Percentiles rank a stretch among this genome's conserved stretches.
These are phyloP conservation scores for Hypoxylon sp. DNA, from an alignment of 2,329 filamentous ascomycete genomes.

Conservation along the genomic window DNA sequence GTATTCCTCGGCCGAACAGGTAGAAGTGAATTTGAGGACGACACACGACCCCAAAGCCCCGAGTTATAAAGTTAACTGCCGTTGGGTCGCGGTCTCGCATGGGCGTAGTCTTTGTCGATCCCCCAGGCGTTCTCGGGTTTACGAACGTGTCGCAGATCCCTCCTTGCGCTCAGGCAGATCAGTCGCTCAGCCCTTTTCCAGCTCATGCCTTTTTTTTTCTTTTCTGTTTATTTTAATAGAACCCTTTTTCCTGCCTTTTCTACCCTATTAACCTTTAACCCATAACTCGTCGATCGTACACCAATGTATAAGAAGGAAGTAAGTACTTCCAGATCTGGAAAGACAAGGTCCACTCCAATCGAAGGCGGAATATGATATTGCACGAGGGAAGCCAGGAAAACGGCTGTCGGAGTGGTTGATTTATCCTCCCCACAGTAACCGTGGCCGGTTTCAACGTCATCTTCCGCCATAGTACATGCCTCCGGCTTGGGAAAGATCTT, in stretches of 20 bases:
- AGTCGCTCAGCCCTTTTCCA: conserved; percentile 24
- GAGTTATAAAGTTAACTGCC: conserved; percentile 4
- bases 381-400: not conserved
- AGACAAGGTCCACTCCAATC: not conserved
- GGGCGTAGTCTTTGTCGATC: conserved; percentile 36
- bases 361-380: conserved; percentile 2
- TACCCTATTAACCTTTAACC: conserved; percentile 17
- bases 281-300: conserved; percentile 20
- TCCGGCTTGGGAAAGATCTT: conserved; percentile 47
- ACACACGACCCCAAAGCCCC: conserved; percentile 3
- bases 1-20: conserved; percentile 2
- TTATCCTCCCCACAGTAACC: conserved; percentile 5
- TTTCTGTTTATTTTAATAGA: conserved; percentile 5
- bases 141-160: conserved; percentile 32
- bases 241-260: conserved; percentile 9
- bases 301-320: conserved; percentile 8
- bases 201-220: conserved; percentile 5
- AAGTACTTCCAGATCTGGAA: not conserved
- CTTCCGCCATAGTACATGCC: conserved; percentile 56
- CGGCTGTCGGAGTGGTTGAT: conserved; percentile 8
- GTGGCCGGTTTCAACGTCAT: conserved; percentile 32
- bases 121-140: conserved; percentile 29
- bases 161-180: conserved; percentile 23
- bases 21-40: not conserved
- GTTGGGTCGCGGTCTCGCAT: conserved; percentile 16